These are phyloP conservation scores for Torulaspora franciscae DNA, from an alignment of 805 yeast genomes.

Conservation along the genomic window DNA sequence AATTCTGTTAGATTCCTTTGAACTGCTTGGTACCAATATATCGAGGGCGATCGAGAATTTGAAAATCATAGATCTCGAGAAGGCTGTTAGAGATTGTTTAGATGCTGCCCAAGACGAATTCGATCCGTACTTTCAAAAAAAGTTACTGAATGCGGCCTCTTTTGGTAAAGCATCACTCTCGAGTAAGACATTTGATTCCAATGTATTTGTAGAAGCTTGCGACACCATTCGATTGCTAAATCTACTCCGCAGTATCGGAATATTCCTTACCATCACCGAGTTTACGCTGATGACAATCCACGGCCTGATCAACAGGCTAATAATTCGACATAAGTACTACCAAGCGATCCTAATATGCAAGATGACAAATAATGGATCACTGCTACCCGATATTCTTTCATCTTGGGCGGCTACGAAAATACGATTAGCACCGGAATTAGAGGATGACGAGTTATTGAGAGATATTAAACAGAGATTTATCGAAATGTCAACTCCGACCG, in stretches of 20 bases:
- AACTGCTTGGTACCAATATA: conserved; percentile 57
- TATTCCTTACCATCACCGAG: conserved; percentile 60
- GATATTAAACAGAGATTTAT: conserved; percentile 35
- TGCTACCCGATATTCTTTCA: conserved; percentile 48
- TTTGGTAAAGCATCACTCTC: conserved; percentile 69
- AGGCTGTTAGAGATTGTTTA: conserved; percentile 69
- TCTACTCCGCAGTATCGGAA: conserved; percentile 59
- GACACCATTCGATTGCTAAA: conserved; percentile 63
- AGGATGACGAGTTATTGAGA: conserved; percentile 56
- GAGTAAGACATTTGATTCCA: conserved; percentile 50
- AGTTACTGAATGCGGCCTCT: conserved; percentile 69
- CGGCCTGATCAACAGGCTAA: conserved; percentile 50
- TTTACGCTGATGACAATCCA: conserved; percentile 50
- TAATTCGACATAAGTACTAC: conserved; percentile 54
- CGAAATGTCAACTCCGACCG: conserved; percentile 26
- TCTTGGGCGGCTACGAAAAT: conserved; percentile 81
- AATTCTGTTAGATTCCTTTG: conserved; percentile 72
- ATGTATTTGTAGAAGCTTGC: conserved; percentile 57
- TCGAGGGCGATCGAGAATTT: conserved; percentile 80
- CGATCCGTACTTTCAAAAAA: conserved; percentile 74
- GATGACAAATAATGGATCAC: conserved; percentile 40
- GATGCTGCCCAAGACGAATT: conserved; percentile 74
- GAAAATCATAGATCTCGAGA: conserved; percentile 45
- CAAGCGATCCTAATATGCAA: conserved; percentile 60
- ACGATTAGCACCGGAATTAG: conserved; percentile 44